Base-by-base conservation (phyloP, 1,284 basidiomycete genomes). In the Boletellus deceptivus region DNA sequence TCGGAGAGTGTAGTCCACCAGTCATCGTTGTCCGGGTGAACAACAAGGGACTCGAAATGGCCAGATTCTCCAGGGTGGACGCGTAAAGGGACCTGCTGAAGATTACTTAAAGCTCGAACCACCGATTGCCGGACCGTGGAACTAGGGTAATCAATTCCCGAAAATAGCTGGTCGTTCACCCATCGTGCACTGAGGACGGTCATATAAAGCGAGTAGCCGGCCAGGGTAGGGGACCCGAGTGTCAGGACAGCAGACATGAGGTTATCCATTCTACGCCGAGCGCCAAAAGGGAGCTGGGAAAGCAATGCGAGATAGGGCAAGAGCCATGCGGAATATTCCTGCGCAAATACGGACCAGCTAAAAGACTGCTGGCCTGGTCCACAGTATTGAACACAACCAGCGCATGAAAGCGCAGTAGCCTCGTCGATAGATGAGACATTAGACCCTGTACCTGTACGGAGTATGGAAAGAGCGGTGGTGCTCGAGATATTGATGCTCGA, bases 261-360 rank as follows among this genome's bases (percentile, higher is more conserved):
- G 22, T 72, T 65, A 20, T 70, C 62, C 13, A 34, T 48, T 22
- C 53, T 58, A 29, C 49, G 50, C 1, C 11, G 48, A 20, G 68
- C 62, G 16, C 73, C 73, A 36, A 74, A 77, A 2, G 75, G 75
- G 5, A 77, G 64, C 41, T 76, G 75, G 0, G 75, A 75, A 11
- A 76, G 44, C 1, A 65, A 56, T 3, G 75, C 72, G 9, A 77
- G 69, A 61, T 73, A 76, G 11, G 75, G 76, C 1, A 78, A 53
- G 3, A 77, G 63, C 75, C 76, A 77, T 0, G 71, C 61, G 11
- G 70, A 63, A 55, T 72, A 74, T 37, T 74, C 65, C 48, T 72
- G 69, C 0, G 72, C 70, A 51, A 77, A 77, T 4, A 54, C 44
- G 1, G 53, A 50, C 76, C 72, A 75, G 6, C 54, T 33, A 53